Evolutionary conservation across 768 basidiomycete genomes (phyloP).

Genomic region (Tricholoma furcatifolium): DNA sequence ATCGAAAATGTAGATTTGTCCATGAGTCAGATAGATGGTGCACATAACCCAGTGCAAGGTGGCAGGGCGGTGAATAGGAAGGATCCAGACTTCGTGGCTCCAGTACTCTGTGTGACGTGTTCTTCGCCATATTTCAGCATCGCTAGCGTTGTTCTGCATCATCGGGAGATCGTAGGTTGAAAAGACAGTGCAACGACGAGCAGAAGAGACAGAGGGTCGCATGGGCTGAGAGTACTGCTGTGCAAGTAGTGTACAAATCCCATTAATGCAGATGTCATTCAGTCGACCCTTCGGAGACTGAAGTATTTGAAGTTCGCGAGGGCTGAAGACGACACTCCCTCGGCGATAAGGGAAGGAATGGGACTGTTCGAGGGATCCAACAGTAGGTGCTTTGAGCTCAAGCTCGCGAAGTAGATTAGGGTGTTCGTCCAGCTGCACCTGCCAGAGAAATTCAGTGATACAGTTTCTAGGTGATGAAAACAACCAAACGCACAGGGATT

Average conservation of each 20-base stretch:
- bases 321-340: neutral
- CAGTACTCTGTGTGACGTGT: conserved; percentile 22
- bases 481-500: neutral
- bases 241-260: conserved; percentile 18
- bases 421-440: conserved; percentile 19
- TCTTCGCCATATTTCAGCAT: conserved; percentile 21
- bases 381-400: neutral
- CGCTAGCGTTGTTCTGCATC: conserved; percentile 15
- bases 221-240: neutral
- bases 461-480: neutral
- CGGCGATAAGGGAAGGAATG: neutral
- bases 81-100: conserved; percentile 31
- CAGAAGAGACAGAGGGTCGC: neutral
- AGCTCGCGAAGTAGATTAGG: conserved; percentile 2
- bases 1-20: conserved; percentile 28
- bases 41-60: conserved; percentile 34
- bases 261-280: conserved; percentile 27
- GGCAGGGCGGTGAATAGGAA: conserved; percentile 31
- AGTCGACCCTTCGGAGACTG: conserved; percentile 7
- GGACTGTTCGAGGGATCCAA: neutral
- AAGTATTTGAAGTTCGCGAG: neutral
- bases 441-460: conserved; percentile 11
- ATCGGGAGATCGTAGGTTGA: conserved; percentile 1
- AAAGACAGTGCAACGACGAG: neutral
- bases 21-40: conserved; percentile 10